Base-by-base conservation (phyloP, 768 basidiomycete species). In the Leucocoprinus birnbaumii region DNA sequence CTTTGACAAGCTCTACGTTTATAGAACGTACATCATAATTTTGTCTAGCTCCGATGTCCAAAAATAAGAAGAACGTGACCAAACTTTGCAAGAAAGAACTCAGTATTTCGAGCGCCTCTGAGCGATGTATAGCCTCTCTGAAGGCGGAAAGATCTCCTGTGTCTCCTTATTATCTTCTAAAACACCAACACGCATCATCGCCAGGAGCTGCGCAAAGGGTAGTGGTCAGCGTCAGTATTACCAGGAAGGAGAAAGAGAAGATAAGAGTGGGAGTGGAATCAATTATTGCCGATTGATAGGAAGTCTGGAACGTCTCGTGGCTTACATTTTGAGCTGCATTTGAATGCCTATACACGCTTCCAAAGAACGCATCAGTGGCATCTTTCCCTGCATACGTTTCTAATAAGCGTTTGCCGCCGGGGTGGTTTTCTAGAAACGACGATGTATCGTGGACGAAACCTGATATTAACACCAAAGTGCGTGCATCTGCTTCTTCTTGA, bases 391-490 rank as follows among this genome's bases (percentile, higher is more conserved):
- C 76, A 57, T 75, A 83, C 24, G 69, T 71, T 51, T 72, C 68
- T 62, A 97, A 70, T 49, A 89, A 63, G 37, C 72, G 64, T 38
- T 73, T 73, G 14, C 94, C 94, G 21, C 94, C 94, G 0, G 94
- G 94, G 71, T 93, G 90, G 51, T 83, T 76, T 53, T 87, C 84
- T 31, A 85, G 58, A 66, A 94, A 94, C 10, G 77, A 67, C 3
- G 87, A 80, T 18, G 85, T 81, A 59, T 96, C 93, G 66, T 94
- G 91, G 59, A 97, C 87, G 73, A 91, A 94, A 11, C 94, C 94
- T 18, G 86, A 83, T 35, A 95, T 74, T 48, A 92, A 78, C 40
- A 95, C 72, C 52, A 97, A 70, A 2, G 82, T 76, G 25, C 85
- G 77, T 35, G 76, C 75, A 68, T 82, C 75, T 4, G 89, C 80